phyloP scores from a whole-genome alignment of 305 asterid genomes.

The Rubia balearica region DNA sequence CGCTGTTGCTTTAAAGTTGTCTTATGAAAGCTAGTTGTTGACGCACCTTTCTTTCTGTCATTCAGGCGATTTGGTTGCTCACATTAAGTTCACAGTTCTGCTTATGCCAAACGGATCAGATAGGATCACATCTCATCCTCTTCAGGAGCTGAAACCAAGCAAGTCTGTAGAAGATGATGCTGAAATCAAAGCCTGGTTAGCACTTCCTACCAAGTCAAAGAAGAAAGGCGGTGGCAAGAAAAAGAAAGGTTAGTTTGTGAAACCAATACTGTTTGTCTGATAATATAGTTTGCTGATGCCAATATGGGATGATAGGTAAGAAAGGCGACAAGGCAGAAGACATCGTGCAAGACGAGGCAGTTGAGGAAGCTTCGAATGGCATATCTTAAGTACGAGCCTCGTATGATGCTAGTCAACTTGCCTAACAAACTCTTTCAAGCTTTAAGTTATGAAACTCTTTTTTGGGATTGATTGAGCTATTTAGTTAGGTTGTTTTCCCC shows the following conservation, averaged over 20 bases:
- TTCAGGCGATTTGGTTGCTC: slow-evolving; percentile 92
- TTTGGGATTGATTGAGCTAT: slow-evolving; percentile 11
- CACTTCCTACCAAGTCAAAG: slow-evolving; percentile 46
- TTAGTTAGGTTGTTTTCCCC: slow-evolving; percentile 13
- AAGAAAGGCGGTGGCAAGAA: slow-evolving; percentile 48
- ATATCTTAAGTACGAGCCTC: slow-evolving; percentile 26
- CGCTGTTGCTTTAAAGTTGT: neutral
- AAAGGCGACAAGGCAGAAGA: slow-evolving; percentile 46
- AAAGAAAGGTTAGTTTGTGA: slow-evolving; percentile 31
- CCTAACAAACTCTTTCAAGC: slow-evolving; percentile 1
- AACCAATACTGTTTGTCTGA: neutral
- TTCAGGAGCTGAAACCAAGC: slow-evolving; percentile 76
- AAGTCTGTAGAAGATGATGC: slow-evolving; percentile 67
- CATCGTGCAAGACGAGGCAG: slow-evolving; percentile 35
- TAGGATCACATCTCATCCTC: slow-evolving; percentile 68
- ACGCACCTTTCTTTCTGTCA: neutral
- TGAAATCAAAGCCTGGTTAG: slow-evolving; percentile 84
- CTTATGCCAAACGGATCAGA: slow-evolving; percentile 97
- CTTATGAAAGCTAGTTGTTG: neutral
- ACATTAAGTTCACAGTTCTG: slow-evolving; percentile 84
- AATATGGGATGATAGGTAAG: slow-evolving; percentile 32
- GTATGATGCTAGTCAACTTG: neutral
- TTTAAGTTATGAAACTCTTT: slow-evolving; percentile 10
- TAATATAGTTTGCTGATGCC: neutral
- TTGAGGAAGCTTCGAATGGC: slow-evolving; percentile 33